A percentile compares a stretch with the other conserved stretches of the same genome.
Evolutionary conservation across 2,329 filamentous ascomycete genomes (phyloP).

Genomic region (Exophiala phaeomuriformis): DNA sequence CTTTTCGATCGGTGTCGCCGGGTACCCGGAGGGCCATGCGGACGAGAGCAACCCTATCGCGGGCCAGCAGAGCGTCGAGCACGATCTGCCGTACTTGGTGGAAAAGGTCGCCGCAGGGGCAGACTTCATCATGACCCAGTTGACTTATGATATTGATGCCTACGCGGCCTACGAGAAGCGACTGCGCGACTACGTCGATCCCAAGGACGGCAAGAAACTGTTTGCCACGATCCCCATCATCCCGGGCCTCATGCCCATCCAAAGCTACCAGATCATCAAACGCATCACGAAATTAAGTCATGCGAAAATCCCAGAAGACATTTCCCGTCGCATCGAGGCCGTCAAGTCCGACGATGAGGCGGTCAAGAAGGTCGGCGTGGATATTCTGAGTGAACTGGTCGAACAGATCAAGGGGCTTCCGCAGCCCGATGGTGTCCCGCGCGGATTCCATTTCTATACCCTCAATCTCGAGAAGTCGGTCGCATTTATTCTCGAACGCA

Average conservation of each 20-base stretch:
- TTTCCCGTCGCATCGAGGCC: slow-evolving; percentile 56
- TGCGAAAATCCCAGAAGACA: slow-evolving; percentile 64
- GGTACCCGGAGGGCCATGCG: slow-evolving; percentile 90
- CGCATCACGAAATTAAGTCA: slow-evolving; percentile 92
- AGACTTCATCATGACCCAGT: slow-evolving; percentile 97
- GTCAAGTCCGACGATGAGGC: slow-evolving; percentile 43
- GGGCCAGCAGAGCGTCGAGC: slow-evolving; percentile 47
- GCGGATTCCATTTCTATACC: slow-evolving; percentile 95
- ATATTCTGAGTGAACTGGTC: slow-evolving; percentile 74
- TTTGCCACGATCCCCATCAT: slow-evolving; percentile 88
- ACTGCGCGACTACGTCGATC: slow-evolving; percentile 69
- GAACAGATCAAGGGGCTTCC: slow-evolving; percentile 65
- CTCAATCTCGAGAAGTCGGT: slow-evolving; percentile 81
- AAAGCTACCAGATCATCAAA: slow-evolving; percentile 93
- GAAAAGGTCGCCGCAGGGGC: slow-evolving; percentile 88
- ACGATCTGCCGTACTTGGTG: slow-evolving; percentile 77
- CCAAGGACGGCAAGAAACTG: slow-evolving; percentile 43
- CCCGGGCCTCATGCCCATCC: slow-evolving; percentile 93
- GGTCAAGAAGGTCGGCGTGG: slow-evolving; percentile 43
- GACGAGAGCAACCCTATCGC: slow-evolving; percentile 84
- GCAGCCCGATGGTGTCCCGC: slow-evolving; percentile 45
- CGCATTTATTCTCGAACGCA: slow-evolving; percentile 81
- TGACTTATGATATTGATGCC: slow-evolving; percentile 85
- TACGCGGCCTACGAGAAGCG: slow-evolving; percentile 73
- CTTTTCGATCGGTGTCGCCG: slow-evolving; percentile 91